Conservation (phyloP, 176 grass and related monocot species). For the Lolium multiflorum region DNA sequence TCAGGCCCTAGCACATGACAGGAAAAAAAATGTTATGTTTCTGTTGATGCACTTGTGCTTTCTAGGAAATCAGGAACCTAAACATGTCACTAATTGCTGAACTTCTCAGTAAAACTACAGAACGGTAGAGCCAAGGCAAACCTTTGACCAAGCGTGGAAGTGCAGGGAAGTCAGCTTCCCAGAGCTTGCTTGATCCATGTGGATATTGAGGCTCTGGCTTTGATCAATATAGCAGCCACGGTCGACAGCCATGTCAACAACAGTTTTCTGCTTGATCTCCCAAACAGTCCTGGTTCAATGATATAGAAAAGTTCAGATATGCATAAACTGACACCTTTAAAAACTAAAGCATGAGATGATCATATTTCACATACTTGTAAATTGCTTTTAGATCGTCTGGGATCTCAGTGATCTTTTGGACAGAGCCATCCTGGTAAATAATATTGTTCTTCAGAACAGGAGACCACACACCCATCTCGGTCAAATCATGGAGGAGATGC, state of each 20-base stretch:
- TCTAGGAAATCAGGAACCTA: not conserved
- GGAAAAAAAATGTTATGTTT: not conserved
- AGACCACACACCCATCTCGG: conserved; percentile 79
- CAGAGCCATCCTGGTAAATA: conserved; percentile 74
- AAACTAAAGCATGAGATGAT: not conserved
- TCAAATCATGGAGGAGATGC: conserved; percentile 83
- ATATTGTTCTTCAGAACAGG: conserved; percentile 74
- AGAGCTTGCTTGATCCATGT: conserved; percentile 81
- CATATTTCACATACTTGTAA: conserved; percentile 61
- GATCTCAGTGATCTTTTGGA: conserved; percentile 68
- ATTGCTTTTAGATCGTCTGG: conserved; percentile 73
- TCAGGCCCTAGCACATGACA: conserved; percentile 63
- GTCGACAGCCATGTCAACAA: conserved; percentile 84
- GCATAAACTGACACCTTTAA: not conserved
- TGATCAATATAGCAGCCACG: conserved; percentile 87
- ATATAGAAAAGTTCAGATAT: not conserved
- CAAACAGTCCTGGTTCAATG: conserved; percentile 69
- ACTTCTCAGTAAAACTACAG: not conserved
- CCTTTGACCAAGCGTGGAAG: conserved; percentile 88
- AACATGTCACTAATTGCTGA: not conserved
- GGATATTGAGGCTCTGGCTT: conserved; percentile 83
- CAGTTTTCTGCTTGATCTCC: conserved; percentile 88
- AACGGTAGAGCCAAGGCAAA: not conserved
- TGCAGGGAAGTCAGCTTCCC: conserved; percentile 85
- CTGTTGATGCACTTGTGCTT: not conserved